These are phyloP conservation scores for Scheffersomyces spartinae DNA, from an alignment of 805 yeast species.

Conservation along the genomic window DNA sequence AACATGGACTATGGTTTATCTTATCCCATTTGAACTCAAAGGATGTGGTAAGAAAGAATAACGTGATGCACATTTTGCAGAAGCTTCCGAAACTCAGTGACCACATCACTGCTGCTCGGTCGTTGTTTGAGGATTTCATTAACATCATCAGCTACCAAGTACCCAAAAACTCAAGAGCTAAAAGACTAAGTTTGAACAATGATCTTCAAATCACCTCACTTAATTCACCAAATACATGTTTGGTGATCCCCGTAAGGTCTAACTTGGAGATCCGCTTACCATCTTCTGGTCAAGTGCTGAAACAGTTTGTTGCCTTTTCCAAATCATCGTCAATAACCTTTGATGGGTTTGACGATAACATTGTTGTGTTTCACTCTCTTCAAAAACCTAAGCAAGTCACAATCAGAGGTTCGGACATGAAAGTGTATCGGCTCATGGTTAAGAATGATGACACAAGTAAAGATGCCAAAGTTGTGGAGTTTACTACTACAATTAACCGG, in stretches of 20 bases:
- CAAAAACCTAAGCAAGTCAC: constrained; percentile 78
- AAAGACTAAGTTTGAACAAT: constrained; percentile 22
- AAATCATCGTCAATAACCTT: constrained; percentile 37
- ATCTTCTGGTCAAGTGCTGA: constrained; percentile 28
- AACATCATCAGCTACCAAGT: constrained; percentile 30
- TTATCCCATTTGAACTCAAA: constrained; percentile 58
- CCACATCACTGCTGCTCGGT: constrained; percentile 15
- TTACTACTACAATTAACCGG: constrained; percentile 77
- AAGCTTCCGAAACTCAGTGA: constrained; percentile 7
- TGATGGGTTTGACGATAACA: constrained; percentile 52
- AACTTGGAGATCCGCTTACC: constrained; percentile 64
- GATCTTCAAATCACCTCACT: constrained; percentile 29
- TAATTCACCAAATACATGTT: constrained; percentile 17
- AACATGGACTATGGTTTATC: constrained; percentile 78
- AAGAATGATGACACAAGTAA: constrained; percentile 90
- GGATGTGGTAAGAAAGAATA: constrained; percentile 15
- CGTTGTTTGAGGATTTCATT: constrained; percentile 30
- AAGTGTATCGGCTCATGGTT: constrained; percentile 62
- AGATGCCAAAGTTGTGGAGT: constrained; percentile 89
- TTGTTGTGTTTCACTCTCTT: constrained; percentile 64
- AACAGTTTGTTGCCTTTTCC: constrained; percentile 33
- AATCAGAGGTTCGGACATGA: constrained; percentile 69
- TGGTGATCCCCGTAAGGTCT: constrained; percentile 66
- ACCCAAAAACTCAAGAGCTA: constrained; percentile 19
- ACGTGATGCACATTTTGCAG: constrained; percentile 15